phyloP scores from a whole-genome alignment of 352 stramenopile species.

The Pythium chondricola region DNA sequence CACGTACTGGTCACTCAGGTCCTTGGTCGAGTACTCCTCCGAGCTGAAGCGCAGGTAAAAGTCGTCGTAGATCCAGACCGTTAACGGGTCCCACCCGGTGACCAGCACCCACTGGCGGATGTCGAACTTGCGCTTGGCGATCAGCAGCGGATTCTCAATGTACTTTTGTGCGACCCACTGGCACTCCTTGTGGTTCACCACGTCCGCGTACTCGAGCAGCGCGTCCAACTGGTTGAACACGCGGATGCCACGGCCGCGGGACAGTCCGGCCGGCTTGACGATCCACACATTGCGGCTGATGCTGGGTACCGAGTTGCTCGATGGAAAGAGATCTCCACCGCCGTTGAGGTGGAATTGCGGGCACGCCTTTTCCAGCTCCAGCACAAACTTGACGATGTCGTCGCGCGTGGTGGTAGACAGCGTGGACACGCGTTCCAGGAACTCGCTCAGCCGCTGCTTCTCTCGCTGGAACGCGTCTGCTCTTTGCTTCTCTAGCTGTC shows the following conservation, averaged over 20 bases:
- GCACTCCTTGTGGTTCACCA: conserved; percentile 84
- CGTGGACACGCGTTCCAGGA: conserved; percentile 33
- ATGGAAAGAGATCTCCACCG: conserved; percentile 25
- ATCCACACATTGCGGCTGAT: conserved; percentile 89
- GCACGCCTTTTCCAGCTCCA: conserved; percentile 33
- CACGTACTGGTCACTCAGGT: conserved; percentile 85
- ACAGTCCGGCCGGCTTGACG: conserved; percentile 88
- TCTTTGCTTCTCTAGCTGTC: conserved; percentile 28
- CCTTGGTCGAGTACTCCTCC: conserved; percentile 73
- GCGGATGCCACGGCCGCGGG: conserved; percentile 78
- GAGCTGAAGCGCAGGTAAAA: conserved; percentile 91
- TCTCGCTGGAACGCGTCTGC: conserved; percentile 45
- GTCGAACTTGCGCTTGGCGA: conserved; percentile 90
- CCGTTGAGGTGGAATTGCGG: conserved; percentile 78
- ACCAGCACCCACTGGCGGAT: conserved; percentile 92
- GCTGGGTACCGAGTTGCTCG: conserved; percentile 7
- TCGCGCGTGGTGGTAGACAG: conserved; percentile 20
- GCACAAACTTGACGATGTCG: conserved; percentile 26
- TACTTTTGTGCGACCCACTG: conserved; percentile 89
- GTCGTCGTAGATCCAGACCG: conserved; percentile 89
- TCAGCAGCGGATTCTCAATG: conserved; percentile 81
- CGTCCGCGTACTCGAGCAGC: conserved; percentile 77
- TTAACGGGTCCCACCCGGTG: conserved; percentile 90
- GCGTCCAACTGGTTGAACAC: conserved; percentile 83
- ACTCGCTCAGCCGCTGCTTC: conserved; percentile 42